phyloP scores from a whole-genome alignment of 768 basidiomycete species.

The Lactifluus echinatus region DNA sequence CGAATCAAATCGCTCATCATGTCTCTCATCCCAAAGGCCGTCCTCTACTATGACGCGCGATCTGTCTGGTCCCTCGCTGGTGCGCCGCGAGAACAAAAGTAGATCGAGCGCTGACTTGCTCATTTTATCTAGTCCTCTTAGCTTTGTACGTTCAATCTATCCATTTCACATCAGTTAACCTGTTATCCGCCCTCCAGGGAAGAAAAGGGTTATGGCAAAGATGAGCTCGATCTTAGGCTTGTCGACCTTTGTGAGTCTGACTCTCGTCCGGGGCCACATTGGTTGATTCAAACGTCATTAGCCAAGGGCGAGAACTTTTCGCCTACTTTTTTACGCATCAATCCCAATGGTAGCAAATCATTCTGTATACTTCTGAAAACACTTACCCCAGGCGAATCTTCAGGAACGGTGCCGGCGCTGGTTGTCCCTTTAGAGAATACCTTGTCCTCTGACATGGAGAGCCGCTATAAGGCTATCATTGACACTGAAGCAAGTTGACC shows the following conservation, averaged over 20 bases:
- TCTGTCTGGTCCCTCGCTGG: constrained; percentile 62
- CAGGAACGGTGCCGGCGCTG: constrained; percentile 73
- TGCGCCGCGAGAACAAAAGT: constrained; percentile 23
- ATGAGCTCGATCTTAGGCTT: constrained; percentile 62
- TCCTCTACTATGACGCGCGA: constrained; percentile 57
- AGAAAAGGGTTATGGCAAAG: constrained; percentile 79
- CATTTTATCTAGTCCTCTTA: constrained; percentile 7
- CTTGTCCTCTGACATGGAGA: constrained; percentile 58
- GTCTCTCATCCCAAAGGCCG: constrained; percentile 56
- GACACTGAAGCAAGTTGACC: constrained; percentile 53
- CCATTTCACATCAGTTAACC: background rate
- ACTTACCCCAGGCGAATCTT: background rate
- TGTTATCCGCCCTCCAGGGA: constrained; percentile 25
- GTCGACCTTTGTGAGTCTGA: constrained; percentile 51
- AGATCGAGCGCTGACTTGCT: background rate
- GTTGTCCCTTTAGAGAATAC: constrained; percentile 79
- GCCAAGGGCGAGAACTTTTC: constrained; percentile 75
- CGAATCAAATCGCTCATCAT: constrained; percentile 8
- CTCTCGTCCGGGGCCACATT: background rate
- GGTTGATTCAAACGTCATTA: constrained; percentile 24
- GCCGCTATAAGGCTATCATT: constrained; percentile 70
- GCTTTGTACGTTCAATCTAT: constrained; percentile 14
- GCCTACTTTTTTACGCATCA: constrained; percentile 68
- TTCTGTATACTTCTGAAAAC: background rate
- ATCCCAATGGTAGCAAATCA: constrained; percentile 52